Conservation (phyloP, 768 basidiomycete genomes). For the Roridomyces roridus region DNA sequence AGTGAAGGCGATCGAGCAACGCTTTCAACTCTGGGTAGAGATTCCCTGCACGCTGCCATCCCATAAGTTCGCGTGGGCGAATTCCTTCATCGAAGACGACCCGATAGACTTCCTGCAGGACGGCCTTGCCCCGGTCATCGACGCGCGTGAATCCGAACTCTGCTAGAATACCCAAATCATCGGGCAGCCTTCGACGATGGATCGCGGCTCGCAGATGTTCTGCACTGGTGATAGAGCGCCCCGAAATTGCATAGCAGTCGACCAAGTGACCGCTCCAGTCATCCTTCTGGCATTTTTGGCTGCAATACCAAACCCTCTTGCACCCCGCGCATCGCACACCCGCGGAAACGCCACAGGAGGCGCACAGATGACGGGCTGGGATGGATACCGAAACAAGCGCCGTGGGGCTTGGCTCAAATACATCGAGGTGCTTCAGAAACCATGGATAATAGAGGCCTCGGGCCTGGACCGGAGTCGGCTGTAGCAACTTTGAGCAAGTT, state of each 20-base stretch:
- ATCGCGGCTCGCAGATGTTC: conserved; percentile 30
- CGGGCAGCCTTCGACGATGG: conserved; percentile 24
- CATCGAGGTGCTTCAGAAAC: conserved; percentile 33
- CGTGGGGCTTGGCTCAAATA: conserved; percentile 20
- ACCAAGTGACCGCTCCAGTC: conserved; percentile 30
- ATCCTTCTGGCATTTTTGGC: conserved; percentile 25
- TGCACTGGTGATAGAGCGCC: conserved; percentile 25
- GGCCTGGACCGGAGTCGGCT: neutral
- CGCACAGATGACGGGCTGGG: conserved; percentile 10
- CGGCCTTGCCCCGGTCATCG: conserved; percentile 20
- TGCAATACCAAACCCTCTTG: conserved; percentile 31
- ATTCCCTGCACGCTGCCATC: conserved; percentile 27
- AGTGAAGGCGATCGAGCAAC: conserved; percentile 10
- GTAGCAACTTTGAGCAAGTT: neutral
- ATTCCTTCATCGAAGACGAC: conserved; percentile 19
- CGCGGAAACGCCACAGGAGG: conserved; percentile 10
- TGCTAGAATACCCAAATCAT: conserved; percentile 24
- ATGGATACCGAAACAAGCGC: neutral
- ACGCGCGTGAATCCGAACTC: conserved; percentile 35
- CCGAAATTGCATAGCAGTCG: conserved; percentile 19
- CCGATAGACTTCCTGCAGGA: conserved; percentile 20
- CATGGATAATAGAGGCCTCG: conserved; percentile 36
- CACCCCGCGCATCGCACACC: conserved; percentile 18
- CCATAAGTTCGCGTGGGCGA: conserved; percentile 25
- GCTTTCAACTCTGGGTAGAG: conserved; percentile 31